A percentile compares a stretch with the other conserved stretches of the same genome.
Evolutionary conservation across 1,284 basidiomycete genomes (phyloP).

Genomic region (Papiliotrema flavescens): DNA sequence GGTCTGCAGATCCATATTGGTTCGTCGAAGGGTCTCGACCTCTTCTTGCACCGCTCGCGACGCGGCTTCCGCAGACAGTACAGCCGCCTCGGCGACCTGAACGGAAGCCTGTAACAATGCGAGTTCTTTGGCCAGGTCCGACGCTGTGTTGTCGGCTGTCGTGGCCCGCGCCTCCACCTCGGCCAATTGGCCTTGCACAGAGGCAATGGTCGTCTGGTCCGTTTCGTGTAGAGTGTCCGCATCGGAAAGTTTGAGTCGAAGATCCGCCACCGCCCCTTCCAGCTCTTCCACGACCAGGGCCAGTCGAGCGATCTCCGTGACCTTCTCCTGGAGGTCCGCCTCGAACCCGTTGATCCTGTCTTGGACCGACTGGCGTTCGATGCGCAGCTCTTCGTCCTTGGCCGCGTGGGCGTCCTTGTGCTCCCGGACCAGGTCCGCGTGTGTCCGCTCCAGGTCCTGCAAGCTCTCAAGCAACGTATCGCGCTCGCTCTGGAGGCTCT

Average conservation of each 20-base stretch:
- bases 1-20: not conserved
- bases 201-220: not conserved
- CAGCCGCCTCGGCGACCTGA: not conserved
- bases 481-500: not conserved
- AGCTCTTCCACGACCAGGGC: not conserved
- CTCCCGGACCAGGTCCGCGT: not conserved
- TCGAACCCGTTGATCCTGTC: no score
- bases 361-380: no score
- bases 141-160: not conserved
- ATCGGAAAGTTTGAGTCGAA: not conserved
- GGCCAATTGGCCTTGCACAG: not conserved
- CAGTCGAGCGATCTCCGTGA: not conserved
- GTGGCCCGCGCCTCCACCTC: not conserved
- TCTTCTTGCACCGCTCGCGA: not conserved
- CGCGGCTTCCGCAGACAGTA: not conserved
- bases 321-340: not conserved
- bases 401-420: no score
- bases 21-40: not conserved
- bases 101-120: not conserved
- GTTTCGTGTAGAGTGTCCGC: not conserved
- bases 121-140: not conserved
- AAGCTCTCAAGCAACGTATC: not conserved
- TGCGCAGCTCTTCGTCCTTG: no score
- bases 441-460: slow-evolving; percentile 1
- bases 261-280: no score